These are phyloP conservation scores for Murraya koenigii DNA, from an alignment of 345 rosid species.

Conservation along the genomic window DNA sequence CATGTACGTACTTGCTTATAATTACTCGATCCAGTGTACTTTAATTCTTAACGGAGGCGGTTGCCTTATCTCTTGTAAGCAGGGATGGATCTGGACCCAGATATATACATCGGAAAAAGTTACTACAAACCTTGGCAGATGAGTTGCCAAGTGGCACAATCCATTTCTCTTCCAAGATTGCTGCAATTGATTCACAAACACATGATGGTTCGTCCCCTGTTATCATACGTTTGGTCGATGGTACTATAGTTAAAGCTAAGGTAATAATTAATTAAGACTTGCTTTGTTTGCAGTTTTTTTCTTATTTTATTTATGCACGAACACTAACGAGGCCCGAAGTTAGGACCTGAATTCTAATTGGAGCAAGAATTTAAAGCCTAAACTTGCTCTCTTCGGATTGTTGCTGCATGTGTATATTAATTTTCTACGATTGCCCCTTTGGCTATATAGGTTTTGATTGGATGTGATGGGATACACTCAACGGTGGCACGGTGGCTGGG, in stretches of 20 bases:
- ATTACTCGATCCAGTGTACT: neutral
- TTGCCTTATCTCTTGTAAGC: neutral
- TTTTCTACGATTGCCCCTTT: neutral
- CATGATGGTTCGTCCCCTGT: constrained; percentile 8
- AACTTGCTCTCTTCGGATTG: neutral
- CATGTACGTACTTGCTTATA: no score
- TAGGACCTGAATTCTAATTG: no score
- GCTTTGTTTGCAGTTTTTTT: neutral
- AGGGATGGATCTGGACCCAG: constrained; percentile 7
- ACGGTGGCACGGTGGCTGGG: constrained; percentile 36
- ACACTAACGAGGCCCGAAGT: no score
- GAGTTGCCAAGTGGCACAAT: constrained; percentile 31
- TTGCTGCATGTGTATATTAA: neutral
- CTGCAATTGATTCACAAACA: constrained; percentile 17
- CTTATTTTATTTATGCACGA: no score
- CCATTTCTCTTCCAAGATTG: constrained; percentile 34
- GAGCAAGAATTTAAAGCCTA: no score
- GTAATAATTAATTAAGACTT: neutral
- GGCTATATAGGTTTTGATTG: constrained; percentile 28
- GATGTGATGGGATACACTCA: constrained; percentile 43
- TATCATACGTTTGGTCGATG: constrained; percentile 29
- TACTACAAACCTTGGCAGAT: constrained; percentile 31
- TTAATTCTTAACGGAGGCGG: neutral
- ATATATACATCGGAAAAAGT: constrained; percentile 23
- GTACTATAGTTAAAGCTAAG: constrained; percentile 33